Evolutionary conservation across 2,329 filamentous ascomycete species (phyloP), one percentile per base, ranked within the genome.

Genomic region (Fusarium longipes): DNA sequence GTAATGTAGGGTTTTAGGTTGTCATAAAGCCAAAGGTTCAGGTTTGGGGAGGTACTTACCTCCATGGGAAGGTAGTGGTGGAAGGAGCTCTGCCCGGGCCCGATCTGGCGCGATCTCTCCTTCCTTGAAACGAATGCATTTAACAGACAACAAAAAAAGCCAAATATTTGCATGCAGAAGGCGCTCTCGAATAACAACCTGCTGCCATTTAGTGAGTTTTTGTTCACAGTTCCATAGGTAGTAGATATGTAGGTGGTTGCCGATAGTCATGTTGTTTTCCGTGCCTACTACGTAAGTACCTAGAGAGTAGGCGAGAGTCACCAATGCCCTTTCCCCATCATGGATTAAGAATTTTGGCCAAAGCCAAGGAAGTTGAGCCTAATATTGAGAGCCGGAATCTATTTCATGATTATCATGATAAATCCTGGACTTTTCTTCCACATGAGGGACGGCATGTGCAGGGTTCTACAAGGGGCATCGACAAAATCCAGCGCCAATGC

Each of bases 401-500:
- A 29, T 27, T 60, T 61, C 56, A 61, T 61, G 56, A 53, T 45
- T 14, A 61, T 54, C 56, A 61, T 45, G 56, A 61, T 45, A 14
- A 53, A 30, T 50, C 30, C 24, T 27, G 12, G 18, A 18, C 17
- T 47, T 20, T 55, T 55, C 25, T 36, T 38, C 36, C 38, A 43
- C 22, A 43, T 15, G 6, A 18, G 12, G 8, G 29, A 17, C 32
- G 29, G 33, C 36, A 65, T 29, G 45, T 39, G 18, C 60, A 67
- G 63, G 51, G 60, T 47, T 65, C 59, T 42, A 42, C 36, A 44
- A 53, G 57, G 61, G 60, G 56, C 56, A 40, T 61, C 24, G 20
- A 49, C 36, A 47, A 47, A 47, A 30, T 36, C 25, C 33, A 49
- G 45, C 54, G 65, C 65, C 61, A 68, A 68, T 63, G 55, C 38